Evolutionary conservation across 805 yeast species (phyloP), one percentile per base, ranked within the genome.

Genomic region (Lipomyces japonicus): DNA sequence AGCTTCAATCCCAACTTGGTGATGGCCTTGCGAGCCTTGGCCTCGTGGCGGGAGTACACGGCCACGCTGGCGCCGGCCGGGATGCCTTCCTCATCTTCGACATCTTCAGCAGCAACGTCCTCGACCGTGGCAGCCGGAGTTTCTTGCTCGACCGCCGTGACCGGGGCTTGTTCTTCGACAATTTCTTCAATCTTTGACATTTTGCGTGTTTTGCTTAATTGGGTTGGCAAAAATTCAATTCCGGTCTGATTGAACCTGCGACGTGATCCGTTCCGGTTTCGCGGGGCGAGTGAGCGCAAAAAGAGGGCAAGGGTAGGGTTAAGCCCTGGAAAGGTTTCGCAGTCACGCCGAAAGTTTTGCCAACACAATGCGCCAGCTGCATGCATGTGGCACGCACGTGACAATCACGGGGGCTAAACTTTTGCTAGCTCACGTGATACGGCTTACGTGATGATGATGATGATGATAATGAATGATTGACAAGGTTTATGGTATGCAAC

Each of bases 21-120:
- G 75, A 93, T 83, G 66, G 83, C 72, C 69, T 84, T 88, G 77
- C 93, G 85, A 65, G 97, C 96, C 78, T 91, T 90, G 81, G 86
- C 86, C 77, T 90, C 97, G 76, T 87, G 84, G 76, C 84, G 86
- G 71, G 88, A 77, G 72, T 86, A 76, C 72, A 90, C 78, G 68
- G 82, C 76, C 68, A 86, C 86, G 70, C 80, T 80, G 65, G 93
- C 84, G 64, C 91, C 93, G 71, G 81, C 85, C 70, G 90, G 88
- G 73, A 81, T 80, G 74, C 79, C 77, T 42, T 36, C 55, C 12
- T 50, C 59, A 24, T 48, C 47, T 6, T 24, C 58, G 3, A 23
- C 52, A 68, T 53, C 72, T 2, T 49, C 68, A 31, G 69, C 66
- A 46, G 62, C 71, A 6, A 67, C 71, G 31, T 46, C 49, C 53